Evolutionary conservation across 2,329 filamentous ascomycete species (phyloP).

Genomic region (Fusarium sambucinum): DNA sequence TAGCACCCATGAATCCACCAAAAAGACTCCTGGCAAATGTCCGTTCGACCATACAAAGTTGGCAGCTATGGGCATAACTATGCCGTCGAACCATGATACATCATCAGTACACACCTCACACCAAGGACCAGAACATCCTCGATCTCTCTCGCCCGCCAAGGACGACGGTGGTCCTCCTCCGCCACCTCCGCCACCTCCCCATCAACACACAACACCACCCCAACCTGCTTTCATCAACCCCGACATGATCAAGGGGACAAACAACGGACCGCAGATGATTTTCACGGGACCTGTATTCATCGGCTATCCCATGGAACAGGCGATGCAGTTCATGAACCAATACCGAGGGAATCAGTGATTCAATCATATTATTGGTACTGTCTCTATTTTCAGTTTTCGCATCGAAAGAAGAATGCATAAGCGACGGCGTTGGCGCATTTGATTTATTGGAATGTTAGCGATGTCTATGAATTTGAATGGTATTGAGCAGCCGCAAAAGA

Average conservation of each 20-base stretch:
- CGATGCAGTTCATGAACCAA: slow-evolving; percentile 78
- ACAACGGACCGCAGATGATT: slow-evolving; percentile 74
- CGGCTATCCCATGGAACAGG: slow-evolving; percentile 87
- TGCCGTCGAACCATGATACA: slow-evolving; percentile 26
- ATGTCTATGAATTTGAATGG: slow-evolving; percentile 15
- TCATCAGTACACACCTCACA: slow-evolving; percentile 24
- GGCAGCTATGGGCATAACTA: slow-evolving; percentile 50
- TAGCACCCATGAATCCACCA: slow-evolving; percentile 43
- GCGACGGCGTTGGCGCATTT: slow-evolving; percentile 50
- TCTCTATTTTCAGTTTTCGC: slow-evolving; percentile 25
- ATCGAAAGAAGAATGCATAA: slow-evolving; percentile 38
- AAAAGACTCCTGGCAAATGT: slow-evolving; percentile 62
- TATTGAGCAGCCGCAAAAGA: slow-evolving; percentile 10
- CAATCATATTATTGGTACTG: slow-evolving; percentile 18
- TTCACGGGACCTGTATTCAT: slow-evolving; percentile 96
- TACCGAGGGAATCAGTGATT: slow-evolving; percentile 54
- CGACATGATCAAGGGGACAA: slow-evolving; percentile 50
- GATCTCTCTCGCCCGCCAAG: slow-evolving; percentile 41
- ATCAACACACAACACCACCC: slow-evolving; percentile 34
- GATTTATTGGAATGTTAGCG: slow-evolving; percentile 31
- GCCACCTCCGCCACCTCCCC: slow-evolving; percentile 26
- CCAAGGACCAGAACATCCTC: slow-evolving; percentile 23
- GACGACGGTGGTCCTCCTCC: slow-evolving; percentile 32
- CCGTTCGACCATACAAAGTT: slow-evolving; percentile 68
- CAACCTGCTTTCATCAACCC: slow-evolving; percentile 68